Evolutionary conservation across 1,284 basidiomycete species (phyloP), one percentile per base, ranked within the genome.

Genomic region (Irpex sp.): DNA sequence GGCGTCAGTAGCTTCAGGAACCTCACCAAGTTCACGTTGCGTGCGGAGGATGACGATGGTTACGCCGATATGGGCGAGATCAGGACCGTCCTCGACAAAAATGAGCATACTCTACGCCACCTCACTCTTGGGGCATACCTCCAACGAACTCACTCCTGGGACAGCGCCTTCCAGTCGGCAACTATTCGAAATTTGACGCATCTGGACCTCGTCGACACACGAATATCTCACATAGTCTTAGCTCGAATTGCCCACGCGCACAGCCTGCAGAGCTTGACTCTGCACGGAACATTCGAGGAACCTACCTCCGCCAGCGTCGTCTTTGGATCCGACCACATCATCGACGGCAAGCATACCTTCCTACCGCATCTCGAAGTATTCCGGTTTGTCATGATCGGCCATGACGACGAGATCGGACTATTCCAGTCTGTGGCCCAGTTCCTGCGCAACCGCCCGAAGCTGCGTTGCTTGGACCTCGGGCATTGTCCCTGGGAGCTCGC

Each of bases 11-110:
- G 75, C 0, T 92, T 92, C 80, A 81, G 79, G 6, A 85, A 87
- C 65, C 83, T 93, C 15, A 85, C 84, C 67, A 90, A 90, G 77
- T 92, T 93, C 80, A 90, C 89, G 15, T 82, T 92, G 7, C 86
- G 89, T 15, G 90, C 90, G 1, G 90, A 92, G 77, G 90, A 92
- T 78, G 90, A 92, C 79, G 90, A 91, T 71, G 90, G 90, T 11
- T 87, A 88, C 74, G 90, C 90, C 1, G 89, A 91, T 73, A 90
- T 92, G 88, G 86, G 86, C 63, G 90, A 92, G 79, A 87, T 92
- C n/a, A 86, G 89, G 44, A 86, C 84, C 0, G 89, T 92, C 6
- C 86, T 92, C 9, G 89, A 92, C 80, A 81, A 85, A 69, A 92
- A 92, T 74, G 83, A 86, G 67, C 72, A 72, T 56, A 90, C 88